Percentiles rank a stretch among this genome's conserved stretches.
phyloP scores from a whole-genome alignment of 2,329 filamentous ascomycete genomes.

The Trichophyton simii region DNA sequence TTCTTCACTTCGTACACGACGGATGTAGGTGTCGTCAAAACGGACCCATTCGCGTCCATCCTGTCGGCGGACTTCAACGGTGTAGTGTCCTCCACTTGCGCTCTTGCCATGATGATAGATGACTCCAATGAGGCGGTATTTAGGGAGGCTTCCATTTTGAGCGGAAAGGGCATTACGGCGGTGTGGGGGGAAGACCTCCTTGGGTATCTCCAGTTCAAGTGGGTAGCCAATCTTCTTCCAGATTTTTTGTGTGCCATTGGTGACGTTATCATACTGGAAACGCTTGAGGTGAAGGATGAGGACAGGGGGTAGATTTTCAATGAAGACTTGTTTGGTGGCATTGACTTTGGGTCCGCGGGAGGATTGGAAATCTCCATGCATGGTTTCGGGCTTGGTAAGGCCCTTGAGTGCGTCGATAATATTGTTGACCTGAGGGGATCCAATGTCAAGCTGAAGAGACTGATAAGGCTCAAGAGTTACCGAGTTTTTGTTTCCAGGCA shows the following conservation, averaged over 20 bases:
- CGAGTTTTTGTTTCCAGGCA: conserved; percentile 76
- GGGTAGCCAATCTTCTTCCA: conserved; percentile 98
- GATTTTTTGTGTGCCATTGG: conserved; percentile 79
- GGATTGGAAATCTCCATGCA: conserved; percentile 75
- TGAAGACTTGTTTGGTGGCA: conserved; percentile 88
- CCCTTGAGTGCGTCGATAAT: conserved; percentile 83
- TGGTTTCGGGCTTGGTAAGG: conserved; percentile 67
- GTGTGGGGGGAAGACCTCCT: conserved; percentile 70
- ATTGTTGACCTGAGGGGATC: conserved; percentile 70
- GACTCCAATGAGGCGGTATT: conserved; percentile 75
- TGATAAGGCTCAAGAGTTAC: conserved; percentile 91
- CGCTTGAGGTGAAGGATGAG: conserved; percentile 92
- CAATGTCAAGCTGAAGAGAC: conserved; percentile 88
- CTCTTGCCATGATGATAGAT: conserved; percentile 98
- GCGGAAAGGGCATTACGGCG: conserved; percentile 54
- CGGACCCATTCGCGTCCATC: conserved; percentile 94
- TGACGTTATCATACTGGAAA: conserved; percentile 84
- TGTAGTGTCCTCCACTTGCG: conserved; percentile 91
- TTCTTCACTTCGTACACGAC: conserved; percentile 72
- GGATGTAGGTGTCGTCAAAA: conserved; percentile 84
- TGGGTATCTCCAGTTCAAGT: conserved; percentile 83
- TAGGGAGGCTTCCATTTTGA: conserved; percentile 59
- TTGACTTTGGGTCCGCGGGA: conserved; percentile 61
- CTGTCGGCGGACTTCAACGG: conserved; percentile 88
- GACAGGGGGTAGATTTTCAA: conserved; percentile 80